Base-by-base conservation (phyloP, 352 stramenopile species). In the Globisporangium perplexum region DNA sequence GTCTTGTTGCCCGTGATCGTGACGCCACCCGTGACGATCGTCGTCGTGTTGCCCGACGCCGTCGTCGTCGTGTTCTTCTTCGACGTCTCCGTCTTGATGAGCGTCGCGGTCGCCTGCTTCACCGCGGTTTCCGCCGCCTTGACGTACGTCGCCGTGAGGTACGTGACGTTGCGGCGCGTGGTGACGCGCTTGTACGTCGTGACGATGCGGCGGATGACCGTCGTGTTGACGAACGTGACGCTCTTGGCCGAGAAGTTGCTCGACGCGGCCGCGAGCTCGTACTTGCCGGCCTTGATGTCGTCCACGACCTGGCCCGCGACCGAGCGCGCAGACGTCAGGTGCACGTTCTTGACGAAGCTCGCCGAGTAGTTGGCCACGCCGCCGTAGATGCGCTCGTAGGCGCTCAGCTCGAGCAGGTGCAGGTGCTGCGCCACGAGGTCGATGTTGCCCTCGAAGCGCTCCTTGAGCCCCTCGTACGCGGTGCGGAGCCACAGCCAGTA, bases 401-500 rank as follows among this genome's bases (percentile, higher is more conserved):
- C 75, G 58, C 76, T 66, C 52, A 74, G 83, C 55, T 88, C 77
- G 2, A 84, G 66, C 31, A 88, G 58, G 50, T 79, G 73, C 58
- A 88, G 59, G 61, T 88, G 77, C 59, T 75, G 68, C 23, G 72
- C 57, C 33, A 88, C 74, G 26, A 88, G 60, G 49, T 73, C 65
- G 51, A 88, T 57, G 55, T 86, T 83, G 51, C 74, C 77, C 18
- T 82, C 60, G 47, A 88, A 88, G 22, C 72, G 70, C 44, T 63
- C 68, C 56, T 71, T 73, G 28, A 86, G 58, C 0, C 74, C 72
- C 24, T 78, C 63, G 64, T 88, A 88, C 5, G 71, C 74, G 3
- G 68, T 74, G 56, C 78, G 50, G 47, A 88, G 53, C 74, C 77
- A 88, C 44, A 71, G 58, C 77, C 74, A 88, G 64, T 88, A 88